Conservation (phyloP, 495 filamentous ascomycete species). For the Xylaria venustula region DNA sequence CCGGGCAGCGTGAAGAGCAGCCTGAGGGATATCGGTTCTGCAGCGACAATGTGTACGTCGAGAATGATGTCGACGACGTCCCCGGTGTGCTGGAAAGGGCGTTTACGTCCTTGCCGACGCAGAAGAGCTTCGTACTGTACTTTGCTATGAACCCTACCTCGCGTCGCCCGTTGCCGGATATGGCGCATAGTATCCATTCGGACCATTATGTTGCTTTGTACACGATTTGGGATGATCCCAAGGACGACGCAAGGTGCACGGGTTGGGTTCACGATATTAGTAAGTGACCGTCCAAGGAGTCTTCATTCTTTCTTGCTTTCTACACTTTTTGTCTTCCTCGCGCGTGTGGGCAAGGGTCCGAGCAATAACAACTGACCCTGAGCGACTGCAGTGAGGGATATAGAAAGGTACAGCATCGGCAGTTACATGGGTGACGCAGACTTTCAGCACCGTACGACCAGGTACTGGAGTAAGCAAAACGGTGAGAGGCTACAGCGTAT, state of each 20-base stretch:
- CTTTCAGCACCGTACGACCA: constrained; percentile 42
- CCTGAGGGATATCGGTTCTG: constrained; percentile 45
- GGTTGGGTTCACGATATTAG: constrained; percentile 40
- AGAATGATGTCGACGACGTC: constrained; percentile 43
- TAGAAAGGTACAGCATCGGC: constrained; percentile 39
- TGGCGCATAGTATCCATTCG: constrained; percentile 50
- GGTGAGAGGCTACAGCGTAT: constrained; percentile 35
- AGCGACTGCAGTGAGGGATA: constrained; percentile 21
- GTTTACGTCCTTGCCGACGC: constrained; percentile 42
- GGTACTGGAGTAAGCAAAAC: constrained; percentile 43
- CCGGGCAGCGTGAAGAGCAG: constrained; percentile 37
- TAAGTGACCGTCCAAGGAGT: not conserved
- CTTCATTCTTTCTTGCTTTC: too few relatives aligned
- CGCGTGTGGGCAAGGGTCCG: too few relatives aligned
- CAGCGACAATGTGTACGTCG: constrained; percentile 51
- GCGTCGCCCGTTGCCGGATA: constrained; percentile 37
- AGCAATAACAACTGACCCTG: not conserved
- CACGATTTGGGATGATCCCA: constrained; percentile 46
- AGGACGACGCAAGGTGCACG: constrained; percentile 40
- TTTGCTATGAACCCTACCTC: constrained; percentile 49
- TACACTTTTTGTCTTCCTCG: too few relatives aligned
- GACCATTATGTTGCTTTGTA: constrained; percentile 58
- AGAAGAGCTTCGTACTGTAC: constrained; percentile 45
- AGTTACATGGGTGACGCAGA: constrained; percentile 55
- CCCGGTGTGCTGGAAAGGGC: constrained; percentile 40